Percentiles rank a stretch among this genome's conserved stretches.
Conservation (phyloP, 2,329 filamentous ascomycete species). For the Ciborinia camelliae region DNA sequence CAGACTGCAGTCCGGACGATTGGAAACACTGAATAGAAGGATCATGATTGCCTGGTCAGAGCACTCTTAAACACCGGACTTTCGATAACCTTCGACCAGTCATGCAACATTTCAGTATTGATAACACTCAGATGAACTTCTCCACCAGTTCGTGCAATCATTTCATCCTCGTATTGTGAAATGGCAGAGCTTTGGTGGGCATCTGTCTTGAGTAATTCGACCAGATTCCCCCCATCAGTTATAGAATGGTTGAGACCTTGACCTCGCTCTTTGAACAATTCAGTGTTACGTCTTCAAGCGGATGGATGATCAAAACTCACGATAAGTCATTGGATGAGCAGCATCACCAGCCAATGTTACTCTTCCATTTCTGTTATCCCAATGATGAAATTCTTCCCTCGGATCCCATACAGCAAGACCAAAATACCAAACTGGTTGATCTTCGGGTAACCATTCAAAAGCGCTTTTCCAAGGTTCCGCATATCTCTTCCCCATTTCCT, state of each 20-base stretch:
- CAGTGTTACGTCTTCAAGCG: slow-evolving; percentile 8
- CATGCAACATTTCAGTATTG: slow-evolving; percentile 47
- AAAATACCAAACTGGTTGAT: slow-evolving; percentile 36
- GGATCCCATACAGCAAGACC: slow-evolving; percentile 37
- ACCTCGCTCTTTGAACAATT: slow-evolving; percentile 43
- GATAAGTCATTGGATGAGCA: slow-evolving; percentile 40
- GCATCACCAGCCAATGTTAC: slow-evolving; percentile 39
- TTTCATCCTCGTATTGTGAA: slow-evolving; percentile 44
- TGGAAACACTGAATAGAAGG: background rate
- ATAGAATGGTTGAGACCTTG: slow-evolving; percentile 49
- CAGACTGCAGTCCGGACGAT: no score
- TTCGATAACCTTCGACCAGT: slow-evolving; percentile 38
- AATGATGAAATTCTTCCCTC: slow-evolving; percentile 33
- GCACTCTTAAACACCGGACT: slow-evolving; percentile 34
- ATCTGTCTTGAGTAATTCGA: slow-evolving; percentile 23
- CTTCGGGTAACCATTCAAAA: slow-evolving; percentile 38
- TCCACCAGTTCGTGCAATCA: slow-evolving; percentile 44
- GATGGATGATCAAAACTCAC: slow-evolving; percentile 29
- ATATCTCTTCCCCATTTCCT: slow-evolving; percentile 40
- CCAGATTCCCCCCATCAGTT: slow-evolving; percentile 43
- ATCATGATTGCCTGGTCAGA: slow-evolving; percentile 12
- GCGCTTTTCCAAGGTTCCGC: slow-evolving; percentile 45
- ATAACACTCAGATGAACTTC: slow-evolving; percentile 44
- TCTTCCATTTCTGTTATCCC: slow-evolving; percentile 37
- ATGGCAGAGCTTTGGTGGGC: slow-evolving; percentile 37